These are phyloP conservation scores for Chrysopogon serrulatus DNA, from an alignment of 176 grass and related monocot genomes.

Conservation along the genomic window DNA sequence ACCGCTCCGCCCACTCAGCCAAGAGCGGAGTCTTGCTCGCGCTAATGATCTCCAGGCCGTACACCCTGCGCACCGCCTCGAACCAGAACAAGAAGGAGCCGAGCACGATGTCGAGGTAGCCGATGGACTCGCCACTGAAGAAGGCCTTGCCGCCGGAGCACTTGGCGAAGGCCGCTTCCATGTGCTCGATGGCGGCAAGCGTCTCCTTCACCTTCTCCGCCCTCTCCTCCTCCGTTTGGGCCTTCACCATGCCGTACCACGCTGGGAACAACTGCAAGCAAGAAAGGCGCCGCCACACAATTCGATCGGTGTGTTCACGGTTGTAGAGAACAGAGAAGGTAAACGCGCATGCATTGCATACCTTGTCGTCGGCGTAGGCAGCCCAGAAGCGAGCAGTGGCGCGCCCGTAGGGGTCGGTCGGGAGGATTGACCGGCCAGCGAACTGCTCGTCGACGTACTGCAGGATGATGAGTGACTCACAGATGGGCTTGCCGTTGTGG, in stretches of 20 bases:
- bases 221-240: conserved; percentile 15
- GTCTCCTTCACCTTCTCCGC: neutral
- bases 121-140: conserved; percentile 35
- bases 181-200: neutral
- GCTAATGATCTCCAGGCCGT: neutral
- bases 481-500: conserved; percentile 23
- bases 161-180: conserved; percentile 30
- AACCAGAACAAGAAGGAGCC: conserved; percentile 24
- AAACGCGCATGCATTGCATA: neutral
- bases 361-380: neutral
- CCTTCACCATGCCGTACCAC: neutral
- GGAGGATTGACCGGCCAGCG: neutral
- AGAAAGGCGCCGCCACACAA: neutral
- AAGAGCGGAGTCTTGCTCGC: conserved; percentile 19
- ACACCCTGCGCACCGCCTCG: neutral
- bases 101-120: conserved; percentile 30
- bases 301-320: neutral
- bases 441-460: neutral
- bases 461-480: neutral
- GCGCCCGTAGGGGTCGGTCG: neutral
- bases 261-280: neutral
- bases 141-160: conserved; percentile 15
- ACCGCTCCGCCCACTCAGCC: conserved; percentile 37
- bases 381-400: neutral
- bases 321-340: neutral